Base-by-base conservation (phyloP, 169 alveolate genomes). In the Cryptosporidium sp. region DNA sequence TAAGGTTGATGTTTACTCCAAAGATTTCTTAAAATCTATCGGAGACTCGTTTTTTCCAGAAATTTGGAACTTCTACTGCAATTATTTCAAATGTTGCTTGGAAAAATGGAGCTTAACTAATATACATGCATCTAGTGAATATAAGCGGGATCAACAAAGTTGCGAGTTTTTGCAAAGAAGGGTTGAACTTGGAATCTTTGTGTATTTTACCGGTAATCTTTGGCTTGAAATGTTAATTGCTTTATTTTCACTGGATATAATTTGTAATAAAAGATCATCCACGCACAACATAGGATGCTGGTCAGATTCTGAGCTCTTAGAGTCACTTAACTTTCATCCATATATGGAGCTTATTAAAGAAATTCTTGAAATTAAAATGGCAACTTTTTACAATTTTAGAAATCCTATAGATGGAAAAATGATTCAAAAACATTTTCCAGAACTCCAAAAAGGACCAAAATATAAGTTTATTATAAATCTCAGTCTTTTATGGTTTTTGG, bases 381-480 rank as follows among this genome's bases (percentile, higher is more conserved):
- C 48, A 23, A 80, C 23, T 61, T 10, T 44, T 26, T 62, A 65
- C 67, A 26, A 80, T 45, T 62, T 80, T 26, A 80, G 39, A 42
- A 62, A 44, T 29, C 75, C 75, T 1, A n/a, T 80, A 42, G 75
- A 80, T 14, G 89, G 89, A 35, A 42, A 80, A 21, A 7, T 80
- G 48, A 44, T 80, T 18, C 9, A 23, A 8, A 39, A 18, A 5
- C 73, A 62, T n/a, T 80, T 80, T 39, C 75, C 89, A 6, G 35
- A 80, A 16, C 42, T 80, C 3, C 18, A 29, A 80, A 80, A 80
- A 51, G 89, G 89, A 18, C 89, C 89, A 60, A 80, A 62, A 62
- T 80, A 62, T 65, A 80, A 39, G 48, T 60, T 31, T n/a, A 61
- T 80, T 23, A 62, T 80, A 6, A 65, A 65, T 48, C 29, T 65